Base-by-base conservation (phyloP, 2,329 filamentous ascomycete species). In the Colletotrichum neosansevieriae region DNA sequence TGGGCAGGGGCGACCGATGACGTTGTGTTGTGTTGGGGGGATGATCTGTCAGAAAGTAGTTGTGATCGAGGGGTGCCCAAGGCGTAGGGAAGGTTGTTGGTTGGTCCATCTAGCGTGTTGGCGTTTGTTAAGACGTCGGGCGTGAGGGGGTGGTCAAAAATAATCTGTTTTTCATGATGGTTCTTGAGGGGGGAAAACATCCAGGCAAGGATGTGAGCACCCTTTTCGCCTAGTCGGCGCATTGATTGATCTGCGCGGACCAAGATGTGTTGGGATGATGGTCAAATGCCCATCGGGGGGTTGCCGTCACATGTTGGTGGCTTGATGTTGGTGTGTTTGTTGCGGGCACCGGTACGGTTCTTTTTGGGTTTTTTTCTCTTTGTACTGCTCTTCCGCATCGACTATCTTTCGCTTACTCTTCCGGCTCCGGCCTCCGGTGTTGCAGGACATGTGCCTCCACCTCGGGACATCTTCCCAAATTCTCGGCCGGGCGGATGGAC, bases 41-140 rank as follows among this genome's bases (percentile, higher is more conserved):
- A 19, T 50, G 42, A 42, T 66, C 50, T 17, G 49, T 49, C 63
- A 63, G 49, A 63, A 60, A 45, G 32, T 19, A 40, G 47, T 24
- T 17, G 21, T 17, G 58, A 66, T 49, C 40, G 32, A n/a, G 4
- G 29, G 34, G 17, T n/a, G 42, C n/a, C 34, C 32, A 12, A 21
- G 36, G 10, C 11, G 34, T n/a, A 9, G 10, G 13, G 38, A 12
- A 6, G 10, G 32, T 58, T 12, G 11, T 12, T 24, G 42, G 54
- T 19, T 19, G 21, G 38, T 24, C 34, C 17, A 7, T 24, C 17
- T 29, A 9, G 29, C 21, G 38, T 29, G 53, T 3, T 57, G 19
- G 51, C 9, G 40, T 24, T 44, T n/a, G n/a, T 58, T 58, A 21
- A 24, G 54, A n/a, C 49, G 36, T 38, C 13, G 36, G 36, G 11